Percentiles rank a stretch among this genome's conserved stretches.
phyloP scores from a whole-genome alignment of 148 eudicot genomes.

The Fagopyrum esculentum region DNA sequence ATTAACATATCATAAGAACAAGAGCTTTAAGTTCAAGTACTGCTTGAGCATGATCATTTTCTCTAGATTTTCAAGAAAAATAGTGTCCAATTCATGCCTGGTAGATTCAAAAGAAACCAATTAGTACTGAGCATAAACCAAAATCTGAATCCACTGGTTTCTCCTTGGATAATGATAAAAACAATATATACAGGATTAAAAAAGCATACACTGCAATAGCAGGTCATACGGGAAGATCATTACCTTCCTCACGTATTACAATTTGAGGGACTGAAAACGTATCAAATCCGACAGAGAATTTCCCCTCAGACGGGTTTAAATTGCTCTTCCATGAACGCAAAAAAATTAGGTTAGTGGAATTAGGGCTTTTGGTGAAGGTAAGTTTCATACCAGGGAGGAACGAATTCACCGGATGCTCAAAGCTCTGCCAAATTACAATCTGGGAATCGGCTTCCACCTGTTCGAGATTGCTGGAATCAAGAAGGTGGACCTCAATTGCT shows the following conservation, averaged over 20 bases:
- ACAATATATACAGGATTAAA: too few species aligned
- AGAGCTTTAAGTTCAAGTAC: too few species aligned
- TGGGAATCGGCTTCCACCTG: background rate
- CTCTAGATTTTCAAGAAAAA: too few species aligned
- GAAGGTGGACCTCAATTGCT: conserved; percentile 19
- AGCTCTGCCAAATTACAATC: background rate
- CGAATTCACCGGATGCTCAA: background rate
- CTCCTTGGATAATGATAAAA: too few species aligned
- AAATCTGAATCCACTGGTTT: too few species aligned
- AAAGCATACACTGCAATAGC: too few species aligned
- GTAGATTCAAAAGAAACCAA: too few species aligned
- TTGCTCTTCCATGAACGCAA: background rate
- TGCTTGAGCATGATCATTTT: too few species aligned
- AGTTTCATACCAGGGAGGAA: conserved; percentile 22
- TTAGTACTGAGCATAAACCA: too few species aligned
- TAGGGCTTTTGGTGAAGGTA: conserved; percentile 14
- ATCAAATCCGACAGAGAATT: background rate
- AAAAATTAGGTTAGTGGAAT: background rate
- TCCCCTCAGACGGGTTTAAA: background rate
- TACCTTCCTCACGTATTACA: background rate
- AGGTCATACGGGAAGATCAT: conserved; percentile 15
- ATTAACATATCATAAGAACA: too few species aligned
- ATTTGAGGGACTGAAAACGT: background rate
- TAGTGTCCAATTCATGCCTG: too few species aligned
- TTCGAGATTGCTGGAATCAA: conserved; percentile 36